phyloP scores from a whole-genome alignment of 768 basidiomycete genomes.

The Xerocomus potaroensis region DNA sequence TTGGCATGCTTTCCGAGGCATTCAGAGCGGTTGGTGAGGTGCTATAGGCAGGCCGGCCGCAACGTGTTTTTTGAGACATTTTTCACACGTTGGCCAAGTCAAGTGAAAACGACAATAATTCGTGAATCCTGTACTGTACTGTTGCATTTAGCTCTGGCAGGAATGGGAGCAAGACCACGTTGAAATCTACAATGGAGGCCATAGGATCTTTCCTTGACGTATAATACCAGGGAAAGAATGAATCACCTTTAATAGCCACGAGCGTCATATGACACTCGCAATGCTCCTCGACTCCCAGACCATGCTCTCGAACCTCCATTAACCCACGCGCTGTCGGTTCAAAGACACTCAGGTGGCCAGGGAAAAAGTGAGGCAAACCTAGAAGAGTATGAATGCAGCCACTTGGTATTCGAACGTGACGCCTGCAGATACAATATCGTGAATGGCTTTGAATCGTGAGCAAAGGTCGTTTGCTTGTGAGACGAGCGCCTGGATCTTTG shows the following conservation, averaged over 20 bases:
- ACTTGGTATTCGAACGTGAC: conserved; percentile 9
- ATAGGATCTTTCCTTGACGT: neutral
- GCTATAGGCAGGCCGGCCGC: no score
- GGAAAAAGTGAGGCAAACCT: conserved; percentile 3
- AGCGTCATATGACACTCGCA: conserved; percentile 11
- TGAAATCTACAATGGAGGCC: conserved; percentile 10
- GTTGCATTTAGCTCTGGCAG: conserved; percentile 6
- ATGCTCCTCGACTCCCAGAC: conserved; percentile 19
- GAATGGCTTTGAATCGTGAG: conserved; percentile 12
- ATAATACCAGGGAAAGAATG: no score
- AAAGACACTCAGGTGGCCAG: neutral
- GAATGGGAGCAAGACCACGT: conserved; percentile 19
- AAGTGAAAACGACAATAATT: no score
- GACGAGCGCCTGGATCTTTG: conserved; percentile 9
- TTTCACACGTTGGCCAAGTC: no score
- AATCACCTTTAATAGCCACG: conserved; percentile 14
- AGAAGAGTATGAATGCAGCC: conserved; percentile 4
- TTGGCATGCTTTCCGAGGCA: no score
- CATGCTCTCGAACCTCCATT: conserved; percentile 11
- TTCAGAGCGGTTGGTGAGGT: no score
- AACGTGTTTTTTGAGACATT: no score
- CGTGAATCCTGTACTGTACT: conserved; percentile 12
- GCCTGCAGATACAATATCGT: conserved; percentile 3
- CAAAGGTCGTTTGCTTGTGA: conserved; percentile 12
- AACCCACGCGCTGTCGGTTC: neutral